Evolutionary conservation across 192 early-diverging fungal species (phyloP).

Genomic region (Rhizophagus sp.): DNA sequence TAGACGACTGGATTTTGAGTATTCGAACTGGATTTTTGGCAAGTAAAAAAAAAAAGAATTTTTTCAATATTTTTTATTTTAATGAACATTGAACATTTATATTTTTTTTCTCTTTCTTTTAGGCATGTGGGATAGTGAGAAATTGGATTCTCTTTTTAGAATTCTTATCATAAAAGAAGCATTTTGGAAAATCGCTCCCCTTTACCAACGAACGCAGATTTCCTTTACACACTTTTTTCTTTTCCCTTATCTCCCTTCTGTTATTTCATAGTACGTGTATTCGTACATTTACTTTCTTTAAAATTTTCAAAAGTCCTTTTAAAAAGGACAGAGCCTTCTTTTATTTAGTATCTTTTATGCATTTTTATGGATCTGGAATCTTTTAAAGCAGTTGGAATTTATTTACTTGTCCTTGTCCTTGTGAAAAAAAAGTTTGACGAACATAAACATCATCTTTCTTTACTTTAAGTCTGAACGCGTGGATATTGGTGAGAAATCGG

Average conservation of each 20-base stretch:
- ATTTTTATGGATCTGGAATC: conserved; percentile 11
- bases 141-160: too few relatives aligned
- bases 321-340: conserved; percentile 24
- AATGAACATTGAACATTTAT: too few relatives aligned
- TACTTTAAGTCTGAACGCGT: too few relatives aligned
- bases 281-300: conserved; percentile 15
- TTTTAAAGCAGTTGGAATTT: background rate
- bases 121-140: too few relatives aligned
- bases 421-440: conserved; percentile 7
- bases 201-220: conserved; percentile 20
- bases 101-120: too few relatives aligned
- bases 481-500: too few relatives aligned
- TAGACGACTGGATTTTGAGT: too few relatives aligned
- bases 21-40: too few relatives aligned
- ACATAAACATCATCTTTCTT: background rate
- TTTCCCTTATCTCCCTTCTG: conserved; percentile 8
- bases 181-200: conserved; percentile 5
- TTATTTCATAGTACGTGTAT: conserved; percentile 13
- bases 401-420: background rate
- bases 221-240: conserved; percentile 5
- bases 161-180: conserved; percentile 9
- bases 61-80: too few relatives aligned
- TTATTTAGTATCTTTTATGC: conserved; percentile 19
- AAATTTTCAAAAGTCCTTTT: conserved; percentile 14
- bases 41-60: too few relatives aligned